Base-by-base conservation (phyloP, 345 rosid genomes). In the Streptanthus diversifolius region DNA sequence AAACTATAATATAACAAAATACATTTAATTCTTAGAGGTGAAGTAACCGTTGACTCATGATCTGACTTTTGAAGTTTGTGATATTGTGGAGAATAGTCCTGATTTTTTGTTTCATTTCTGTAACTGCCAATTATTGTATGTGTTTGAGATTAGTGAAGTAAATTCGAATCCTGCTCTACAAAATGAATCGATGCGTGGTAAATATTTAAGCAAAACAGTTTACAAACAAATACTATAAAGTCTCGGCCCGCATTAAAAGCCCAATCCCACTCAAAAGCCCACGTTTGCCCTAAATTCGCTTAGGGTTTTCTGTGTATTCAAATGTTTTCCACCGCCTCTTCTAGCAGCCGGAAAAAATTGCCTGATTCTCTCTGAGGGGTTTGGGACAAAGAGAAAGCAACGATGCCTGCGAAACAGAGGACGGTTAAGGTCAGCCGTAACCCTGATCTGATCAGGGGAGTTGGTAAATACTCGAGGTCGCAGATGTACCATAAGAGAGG, bases 401-500 rank as follows among this genome's bases (percentile, higher is more conserved):
- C 59, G 55, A 85, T 85, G 87, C 81, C 87, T 72, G 74, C 84
- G 0, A 80, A 77, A 33, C 60, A 70, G 63, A 68, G 61, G 77
- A 68, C 79, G 2, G 71, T 75, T 0, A 79, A 66, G 36, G 78
- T 70, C 5, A 77, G 60, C 84, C 29, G 90, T 17, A 86, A 84
- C 77, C 85, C 85, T 5, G 84, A 84, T 65, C 80, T 86, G 32
- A 66, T 84, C 48, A 83, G 83, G 22, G 85, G 86, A 3, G 81
- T 82, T 1, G 86, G 90, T 0, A 80, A 86, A 79, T 84, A 75
- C 80, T 86, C 90, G 0, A 68, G 88, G 21, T 84, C 86, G 0
- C 75, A 83, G 69, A 84, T 86, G 90, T 86, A 86, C 77, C 86
- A 83, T 54, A 86, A 86, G 73, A 79, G 88, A 3, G 88, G 90